A percentile compares a stretch with the other conserved stretches of the same genome.
Conservation (phyloP, 1,284 basidiomycete species). For the Ganoderma resinaceum region DNA sequence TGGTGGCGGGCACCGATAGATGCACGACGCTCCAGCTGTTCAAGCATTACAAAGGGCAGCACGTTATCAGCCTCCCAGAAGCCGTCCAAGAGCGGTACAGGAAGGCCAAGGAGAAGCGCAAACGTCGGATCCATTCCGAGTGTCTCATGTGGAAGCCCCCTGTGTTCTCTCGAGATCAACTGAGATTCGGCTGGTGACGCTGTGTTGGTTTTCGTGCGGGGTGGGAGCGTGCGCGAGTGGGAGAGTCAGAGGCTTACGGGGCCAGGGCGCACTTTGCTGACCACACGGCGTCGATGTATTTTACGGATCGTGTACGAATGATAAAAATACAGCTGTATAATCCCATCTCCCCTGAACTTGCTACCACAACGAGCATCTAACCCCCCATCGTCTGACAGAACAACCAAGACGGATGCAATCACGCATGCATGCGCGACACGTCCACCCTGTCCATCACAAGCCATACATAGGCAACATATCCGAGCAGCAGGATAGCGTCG, state of each 20-base stretch:
- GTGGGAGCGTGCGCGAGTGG: constrained; percentile 13
- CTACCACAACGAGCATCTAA: constrained; percentile 29
- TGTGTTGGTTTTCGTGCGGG: constrained; percentile 11
- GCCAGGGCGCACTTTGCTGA: constrained; percentile 10
- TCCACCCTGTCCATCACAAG: not conserved
- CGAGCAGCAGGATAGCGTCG: not conserved
- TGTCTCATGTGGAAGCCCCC: constrained; percentile 94
- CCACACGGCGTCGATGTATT: constrained; percentile 25
- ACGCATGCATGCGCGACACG: not conserved
- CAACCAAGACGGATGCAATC: constrained; percentile 9
- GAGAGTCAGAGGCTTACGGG: constrained; percentile 26
- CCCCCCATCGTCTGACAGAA: constrained; percentile 25
- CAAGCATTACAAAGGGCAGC: constrained; percentile 96
- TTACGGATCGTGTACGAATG: constrained; percentile 33
- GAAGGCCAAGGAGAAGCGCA: constrained; percentile 83
- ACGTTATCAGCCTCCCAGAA: constrained; percentile 93
- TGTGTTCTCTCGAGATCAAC: constrained; percentile 88
- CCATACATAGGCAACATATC: not conserved
- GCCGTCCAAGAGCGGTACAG: constrained; percentile 91
- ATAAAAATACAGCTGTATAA: constrained; percentile 36
- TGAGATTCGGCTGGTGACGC: constrained; percentile 84
- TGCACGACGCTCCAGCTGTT: constrained; percentile 95
- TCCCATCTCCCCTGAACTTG: constrained; percentile 22
- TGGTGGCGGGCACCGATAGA: constrained; percentile 47
- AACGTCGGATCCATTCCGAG: constrained; percentile 83